Evolutionary conservation across 768 basidiomycete species (phyloP), one percentile per base, ranked within the genome.

Genomic region (Tubosaeta sp.): DNA sequence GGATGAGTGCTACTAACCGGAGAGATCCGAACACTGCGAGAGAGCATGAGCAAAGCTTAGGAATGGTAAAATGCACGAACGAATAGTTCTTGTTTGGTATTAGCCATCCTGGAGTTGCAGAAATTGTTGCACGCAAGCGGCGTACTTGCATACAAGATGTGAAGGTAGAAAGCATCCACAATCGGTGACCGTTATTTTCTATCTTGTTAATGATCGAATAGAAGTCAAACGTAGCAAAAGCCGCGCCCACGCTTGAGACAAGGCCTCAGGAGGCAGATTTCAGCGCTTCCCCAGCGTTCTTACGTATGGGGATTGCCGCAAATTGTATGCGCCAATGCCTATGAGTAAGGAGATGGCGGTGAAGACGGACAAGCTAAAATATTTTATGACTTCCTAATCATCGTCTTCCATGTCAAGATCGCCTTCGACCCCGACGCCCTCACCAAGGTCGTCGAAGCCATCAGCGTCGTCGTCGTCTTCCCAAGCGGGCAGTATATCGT

Each of bases 361-460:
- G 50, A 32, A 22, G 44, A 3, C 16, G 27, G 21, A 48, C 6
- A 22, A 39, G 19, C 11, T 29, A 25, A 4, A 2, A 21, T 22
- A 27, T 12, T 21, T 39, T 47, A n/a, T 39, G 19, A 22, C 14
- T n/a, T 24, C 38, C 55, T 35, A 80, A 45, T 81, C 78, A 50
- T 83, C 82, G 2, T 84, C 52, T 31, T 65, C 81, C 68, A 84
- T 76, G 54, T 86, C 86, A 45, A 88, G 71, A 62, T 88, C 85
- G 4, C 83, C 86, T 63, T 87, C 83, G 2, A 86, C 67, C 10
- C 84, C 84, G 9, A 66, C 74, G 6, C 86, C 86, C 52, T 83
- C 82, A 1, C 84, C 86, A 4, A 70, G 68, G 58, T 87, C 85
- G 49, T 86, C 85, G 51, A 83, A 87, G 6, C 77, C 71, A 16